Percentiles rank a stretch among this genome's conserved stretches.
These are phyloP conservation scores for Calocybe indica DNA, from an alignment of 768 basidiomycete genomes.

Conservation along the genomic window DNA sequence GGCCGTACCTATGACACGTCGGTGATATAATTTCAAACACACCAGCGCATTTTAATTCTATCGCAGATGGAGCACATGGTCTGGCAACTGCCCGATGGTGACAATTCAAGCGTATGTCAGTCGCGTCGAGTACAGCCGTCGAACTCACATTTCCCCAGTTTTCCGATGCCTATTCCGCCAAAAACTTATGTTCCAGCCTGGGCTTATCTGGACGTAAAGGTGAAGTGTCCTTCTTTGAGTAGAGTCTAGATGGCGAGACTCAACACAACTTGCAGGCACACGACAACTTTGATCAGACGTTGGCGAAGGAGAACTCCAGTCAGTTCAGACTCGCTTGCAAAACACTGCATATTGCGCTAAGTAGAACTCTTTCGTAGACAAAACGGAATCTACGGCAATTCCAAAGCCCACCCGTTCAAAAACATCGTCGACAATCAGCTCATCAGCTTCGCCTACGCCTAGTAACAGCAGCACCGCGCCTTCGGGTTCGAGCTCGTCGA, in stretches of 20 bases:
- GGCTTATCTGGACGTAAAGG: slow-evolving; percentile 54
- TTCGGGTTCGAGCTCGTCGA: slow-evolving; percentile 6
- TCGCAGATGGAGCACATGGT: slow-evolving; percentile 48
- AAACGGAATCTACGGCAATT: slow-evolving; percentile 38
- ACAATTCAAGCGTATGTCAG: slow-evolving; percentile 23
- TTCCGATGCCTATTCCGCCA: slow-evolving; percentile 38
- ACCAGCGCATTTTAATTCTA: slow-evolving; percentile 2
- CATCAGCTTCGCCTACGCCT: no score
- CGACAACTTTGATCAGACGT: slow-evolving; percentile 31
- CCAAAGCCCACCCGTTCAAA: slow-evolving; percentile 19
- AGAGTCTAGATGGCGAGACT: neutral
- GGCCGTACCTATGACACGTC: slow-evolving; percentile 31
- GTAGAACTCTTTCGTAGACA: slow-evolving; percentile 18
- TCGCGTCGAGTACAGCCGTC: no score
- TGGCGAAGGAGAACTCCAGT: slow-evolving; percentile 22
- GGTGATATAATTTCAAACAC: slow-evolving; percentile 10
- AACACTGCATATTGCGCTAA: no score
- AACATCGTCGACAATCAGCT: neutral
- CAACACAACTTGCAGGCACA: slow-evolving; percentile 16
- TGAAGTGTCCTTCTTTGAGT: slow-evolving; percentile 9
- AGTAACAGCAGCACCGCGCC: neutral
- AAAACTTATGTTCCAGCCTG: slow-evolving; percentile 51
- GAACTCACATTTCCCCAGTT: slow-evolving; percentile 26
- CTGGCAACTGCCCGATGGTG: slow-evolving; percentile 36
- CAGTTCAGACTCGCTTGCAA: no score